These are phyloP conservation scores for Chimonanthus praecox DNA, from an alignment of 164 flowering plant species.

Conservation along the genomic window DNA sequence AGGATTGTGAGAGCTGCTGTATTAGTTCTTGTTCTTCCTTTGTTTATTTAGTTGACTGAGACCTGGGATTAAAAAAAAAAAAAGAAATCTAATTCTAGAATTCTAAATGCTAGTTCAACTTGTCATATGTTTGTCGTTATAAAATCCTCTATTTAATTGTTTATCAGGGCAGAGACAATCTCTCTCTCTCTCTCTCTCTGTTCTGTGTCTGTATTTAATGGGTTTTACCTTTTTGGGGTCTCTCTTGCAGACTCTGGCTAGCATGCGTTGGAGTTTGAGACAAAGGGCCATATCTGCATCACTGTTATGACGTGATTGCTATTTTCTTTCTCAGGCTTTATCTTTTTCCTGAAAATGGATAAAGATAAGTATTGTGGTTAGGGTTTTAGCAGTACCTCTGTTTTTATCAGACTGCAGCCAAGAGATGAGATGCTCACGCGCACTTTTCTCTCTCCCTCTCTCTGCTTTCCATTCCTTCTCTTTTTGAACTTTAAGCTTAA, in stretches of 20 bases:
- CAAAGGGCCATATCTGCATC: not conserved
- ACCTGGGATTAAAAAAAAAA: not conserved
- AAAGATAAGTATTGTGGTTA: slow-evolving; percentile 1
- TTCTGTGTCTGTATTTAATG: not conserved
- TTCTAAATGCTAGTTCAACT: not conserved
- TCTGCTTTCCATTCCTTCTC: not conserved
- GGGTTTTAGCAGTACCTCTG: not conserved
- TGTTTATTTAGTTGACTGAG: not conserved
- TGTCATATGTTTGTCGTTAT: not conserved
- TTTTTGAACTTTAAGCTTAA: not conserved
- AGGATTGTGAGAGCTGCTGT: not conserved
- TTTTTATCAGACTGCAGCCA: not conserved
- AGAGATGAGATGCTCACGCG: slow-evolving; percentile 5
- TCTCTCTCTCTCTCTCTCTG: not conserved
- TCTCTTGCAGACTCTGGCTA: not conserved
- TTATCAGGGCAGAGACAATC: not conserved
- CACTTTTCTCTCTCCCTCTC: not conserved
- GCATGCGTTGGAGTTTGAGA: slow-evolving; percentile 1
- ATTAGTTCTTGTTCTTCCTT: not conserved
- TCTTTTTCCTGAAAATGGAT: not conserved
- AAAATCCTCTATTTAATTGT: not conserved
- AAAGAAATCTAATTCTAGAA: not conserved
- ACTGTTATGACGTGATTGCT: not conserved
- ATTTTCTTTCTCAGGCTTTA: not conserved
- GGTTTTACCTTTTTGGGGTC: not conserved